Percentiles rank a stretch among this genome's conserved stretches.
Evolutionary conservation across 768 basidiomycete genomes (phyloP).

Genomic region (Lactifluus hygrophoroides): DNA sequence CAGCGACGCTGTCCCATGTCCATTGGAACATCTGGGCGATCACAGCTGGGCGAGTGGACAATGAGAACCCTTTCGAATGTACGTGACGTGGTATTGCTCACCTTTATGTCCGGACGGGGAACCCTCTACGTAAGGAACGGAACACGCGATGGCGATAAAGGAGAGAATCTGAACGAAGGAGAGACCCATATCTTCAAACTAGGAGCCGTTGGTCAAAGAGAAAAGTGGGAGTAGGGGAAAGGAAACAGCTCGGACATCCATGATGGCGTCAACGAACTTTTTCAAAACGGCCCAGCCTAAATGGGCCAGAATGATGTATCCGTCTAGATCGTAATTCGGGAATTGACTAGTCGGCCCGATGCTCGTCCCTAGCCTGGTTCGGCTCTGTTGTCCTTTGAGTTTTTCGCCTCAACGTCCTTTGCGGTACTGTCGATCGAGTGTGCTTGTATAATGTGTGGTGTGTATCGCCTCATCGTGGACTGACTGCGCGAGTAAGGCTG

Average conservation of each 20-base stretch:
- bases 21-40: constrained; percentile 70
- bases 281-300: background rate
- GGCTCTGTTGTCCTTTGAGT: background rate
- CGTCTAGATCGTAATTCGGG: background rate
- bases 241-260: too few species aligned
- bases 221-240: too few species aligned
- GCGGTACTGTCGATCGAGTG: background rate
- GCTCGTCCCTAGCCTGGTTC: background rate
- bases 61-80: background rate
- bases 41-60: constrained; percentile 28
- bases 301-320: background rate
- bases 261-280: too few species aligned
- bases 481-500: background rate
- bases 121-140: background rate
- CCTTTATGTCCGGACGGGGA: background rate
- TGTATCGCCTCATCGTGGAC: background rate
- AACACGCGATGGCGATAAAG: background rate
- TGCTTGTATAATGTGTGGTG: background rate
- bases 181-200: background rate
- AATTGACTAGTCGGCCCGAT: background rate
- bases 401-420: background rate
- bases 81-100: background rate
- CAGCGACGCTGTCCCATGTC: constrained; percentile 44
- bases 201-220: background rate
- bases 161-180: background rate